These are phyloP conservation scores for Venturia oleaginea DNA, from an alignment of 2,329 filamentous ascomycete genomes.

Conservation along the genomic window DNA sequence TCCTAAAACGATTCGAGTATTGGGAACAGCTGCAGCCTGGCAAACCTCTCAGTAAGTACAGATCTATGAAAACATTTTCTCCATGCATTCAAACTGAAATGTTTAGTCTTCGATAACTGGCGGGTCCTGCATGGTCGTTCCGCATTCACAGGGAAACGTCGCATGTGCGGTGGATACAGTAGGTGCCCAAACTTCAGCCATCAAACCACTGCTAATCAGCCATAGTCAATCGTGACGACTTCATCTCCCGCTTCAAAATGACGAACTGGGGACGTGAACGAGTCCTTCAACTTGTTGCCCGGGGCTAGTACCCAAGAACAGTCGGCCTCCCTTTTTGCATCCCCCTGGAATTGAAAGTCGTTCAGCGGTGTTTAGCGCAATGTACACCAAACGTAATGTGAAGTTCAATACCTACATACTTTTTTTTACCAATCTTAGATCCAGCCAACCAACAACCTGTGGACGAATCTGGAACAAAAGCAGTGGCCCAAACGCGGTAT, in stretches of 20 bases:
- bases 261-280: constrained; percentile 12
- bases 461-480: too few relatives aligned
- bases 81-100: constrained; percentile 12
- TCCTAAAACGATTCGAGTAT: constrained; percentile 63
- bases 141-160: constrained; percentile 71
- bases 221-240: constrained; percentile 19
- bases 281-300: background rate
- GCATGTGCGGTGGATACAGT: constrained; percentile 90
- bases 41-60: constrained; percentile 57
- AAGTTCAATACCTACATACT: too few relatives aligned
- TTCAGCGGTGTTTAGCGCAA: too few relatives aligned
- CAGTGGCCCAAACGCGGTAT: too few relatives aligned
- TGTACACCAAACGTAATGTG: too few relatives aligned
- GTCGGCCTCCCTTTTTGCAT: background rate
- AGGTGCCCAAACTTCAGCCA: constrained; percentile 32
- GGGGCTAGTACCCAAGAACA: background rate
- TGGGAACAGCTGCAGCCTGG: constrained; percentile 78
- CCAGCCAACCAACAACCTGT: background rate
- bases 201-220: background rate
- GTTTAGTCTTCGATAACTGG: constrained; percentile 88
- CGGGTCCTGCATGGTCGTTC: constrained; percentile 80
- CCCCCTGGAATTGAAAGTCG: too few relatives aligned
- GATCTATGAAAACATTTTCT: background rate
- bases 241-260: constrained; percentile 17
- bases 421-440: background rate